Conservation (phyloP, 768 basidiomycete genomes). For the Pulveroboletus sp. region DNA sequence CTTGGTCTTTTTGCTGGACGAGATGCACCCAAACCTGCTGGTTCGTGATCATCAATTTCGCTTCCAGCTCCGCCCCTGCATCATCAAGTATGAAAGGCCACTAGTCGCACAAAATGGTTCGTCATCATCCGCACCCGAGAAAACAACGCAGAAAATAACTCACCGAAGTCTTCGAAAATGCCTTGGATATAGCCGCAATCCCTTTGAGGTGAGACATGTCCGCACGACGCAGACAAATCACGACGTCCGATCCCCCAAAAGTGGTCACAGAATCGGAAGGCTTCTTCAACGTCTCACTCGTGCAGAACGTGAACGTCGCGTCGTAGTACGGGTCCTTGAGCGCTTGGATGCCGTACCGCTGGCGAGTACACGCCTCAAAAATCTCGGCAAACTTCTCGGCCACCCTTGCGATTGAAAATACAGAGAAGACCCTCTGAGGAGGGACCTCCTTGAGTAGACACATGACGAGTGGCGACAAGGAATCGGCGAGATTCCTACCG, state of each 20-base stretch:
- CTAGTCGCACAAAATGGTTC: slow-evolving; percentile 28
- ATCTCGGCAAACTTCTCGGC: slow-evolving; percentile 41
- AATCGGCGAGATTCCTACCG: slow-evolving; percentile 1
- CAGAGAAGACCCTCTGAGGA: slow-evolving; percentile 44
- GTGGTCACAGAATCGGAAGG: background rate
- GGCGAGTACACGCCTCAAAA: slow-evolving; percentile 39
- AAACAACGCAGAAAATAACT: slow-evolving; percentile 19
- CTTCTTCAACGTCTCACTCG: slow-evolving; percentile 35
- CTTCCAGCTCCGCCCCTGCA: slow-evolving; percentile 48
- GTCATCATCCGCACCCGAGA: background rate
- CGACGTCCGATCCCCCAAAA: slow-evolving; percentile 4
- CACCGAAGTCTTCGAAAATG: slow-evolving; percentile 62
- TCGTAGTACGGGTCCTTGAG: slow-evolving; percentile 54
- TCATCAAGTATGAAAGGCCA: slow-evolving; percentile 51
- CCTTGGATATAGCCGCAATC: slow-evolving; percentile 47
- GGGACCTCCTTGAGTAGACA: slow-evolving; percentile 13
- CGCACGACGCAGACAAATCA: slow-evolving; percentile 35
- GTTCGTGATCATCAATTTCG: slow-evolving; percentile 43
- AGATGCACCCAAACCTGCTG: slow-evolving; percentile 60
- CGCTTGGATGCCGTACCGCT: slow-evolving; percentile 17
- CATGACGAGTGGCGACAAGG: slow-evolving; percentile 9
- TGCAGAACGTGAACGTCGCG: slow-evolving; percentile 58
- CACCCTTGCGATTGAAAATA: slow-evolving; percentile 58
- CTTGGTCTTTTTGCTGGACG: slow-evolving; percentile 23
- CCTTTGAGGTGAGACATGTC: slow-evolving; percentile 23